Evolutionary conservation across 768 basidiomycete species (phyloP), one percentile per base, ranked within the genome.

Genomic region (Boletus sensibilis): DNA sequence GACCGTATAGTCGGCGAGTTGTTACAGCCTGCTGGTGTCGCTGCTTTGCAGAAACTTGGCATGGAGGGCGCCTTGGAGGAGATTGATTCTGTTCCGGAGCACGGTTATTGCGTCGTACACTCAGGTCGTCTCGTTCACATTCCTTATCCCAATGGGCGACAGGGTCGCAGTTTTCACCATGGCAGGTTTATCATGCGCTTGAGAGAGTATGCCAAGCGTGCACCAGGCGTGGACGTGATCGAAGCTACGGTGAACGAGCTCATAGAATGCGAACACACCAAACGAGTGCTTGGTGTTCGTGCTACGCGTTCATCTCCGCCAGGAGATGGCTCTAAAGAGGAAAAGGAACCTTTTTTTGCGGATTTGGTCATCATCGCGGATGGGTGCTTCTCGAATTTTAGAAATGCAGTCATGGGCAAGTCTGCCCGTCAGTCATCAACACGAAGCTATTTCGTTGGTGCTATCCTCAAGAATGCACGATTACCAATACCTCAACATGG

Each of bases 1-100:
- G 94, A 98, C 78, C 83, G 97, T 18, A 98, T 99, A 62, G 97
- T 98, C 34, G 97, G 97, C 25, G 97, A 99, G 71, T 84, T 98
- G 1, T 77, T 99, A 23, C 97, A 99, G 67, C 97, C 97, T 2
- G 94, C 88, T 1, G 97, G 97, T 1, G 85, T 94, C 23, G 76
- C 78, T 13, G 85, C 93, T 1, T 75, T 99, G 43, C 74, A 82
- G 54, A 74, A 81, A 37, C 82, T 99, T n/a, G 95, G 93, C 0
- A 70, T 99, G 62, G 83, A 82, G 46, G 75, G 75, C 8, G 86
- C 85, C 52, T 72, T 97, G 43, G 90, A 98, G 25, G 86, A 82
- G n/a, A 95, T 98, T 55, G 95, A 92, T 70, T 87, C 94, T 0
- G 79, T 94, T 31, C 83, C 84, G 0, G 88, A 84, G 14, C 76